Conservation (phyloP, 23 red algal genomes). For the Agarophyton chilense region DNA sequence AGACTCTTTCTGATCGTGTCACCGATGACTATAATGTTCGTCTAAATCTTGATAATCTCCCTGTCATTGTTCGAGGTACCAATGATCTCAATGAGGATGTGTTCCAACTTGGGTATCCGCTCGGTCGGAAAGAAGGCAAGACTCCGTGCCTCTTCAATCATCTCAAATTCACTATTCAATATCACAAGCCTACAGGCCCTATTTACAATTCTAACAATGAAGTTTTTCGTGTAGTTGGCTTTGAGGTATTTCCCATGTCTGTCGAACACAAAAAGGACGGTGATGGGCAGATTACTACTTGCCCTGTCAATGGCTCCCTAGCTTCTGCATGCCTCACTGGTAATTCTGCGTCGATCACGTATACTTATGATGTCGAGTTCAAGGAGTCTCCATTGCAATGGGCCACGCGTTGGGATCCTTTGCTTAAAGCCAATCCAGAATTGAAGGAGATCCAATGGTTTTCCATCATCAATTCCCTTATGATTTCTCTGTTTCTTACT, state of each 20-base stretch:
- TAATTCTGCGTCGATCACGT: constrained; percentile 52
- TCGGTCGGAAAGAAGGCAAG: constrained; percentile 60
- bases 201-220: constrained; percentile 22
- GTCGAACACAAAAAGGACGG: constrained; percentile 51
- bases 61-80: constrained; percentile 70
- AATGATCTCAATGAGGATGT: constrained; percentile 67
- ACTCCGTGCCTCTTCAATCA: constrained; percentile 87
- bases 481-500: constrained; percentile 91
- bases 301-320: constrained; percentile 5
- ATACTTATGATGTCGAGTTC: constrained; percentile 90
- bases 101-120: constrained; percentile 84
- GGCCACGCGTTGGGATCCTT: constrained; percentile 94
- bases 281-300: constrained; percentile 37
- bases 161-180: constrained; percentile 82
- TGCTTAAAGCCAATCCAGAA: constrained; percentile 78
- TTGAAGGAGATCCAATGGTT: constrained; percentile 93
- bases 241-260: constrained; percentile 84
- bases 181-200: constrained; percentile 72
- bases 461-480: constrained; percentile 90
- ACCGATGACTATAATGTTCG: constrained; percentile 72
- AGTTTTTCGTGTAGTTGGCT: constrained; percentile 90
- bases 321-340: constrained; percentile 31
- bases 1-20: constrained; percentile 68
- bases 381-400: constrained; percentile 82
- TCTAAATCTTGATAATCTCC: constrained; percentile 95